Conservation (phyloP, 495 filamentous ascomycete genomes). For the Penicillium dipodomyicola region DNA sequence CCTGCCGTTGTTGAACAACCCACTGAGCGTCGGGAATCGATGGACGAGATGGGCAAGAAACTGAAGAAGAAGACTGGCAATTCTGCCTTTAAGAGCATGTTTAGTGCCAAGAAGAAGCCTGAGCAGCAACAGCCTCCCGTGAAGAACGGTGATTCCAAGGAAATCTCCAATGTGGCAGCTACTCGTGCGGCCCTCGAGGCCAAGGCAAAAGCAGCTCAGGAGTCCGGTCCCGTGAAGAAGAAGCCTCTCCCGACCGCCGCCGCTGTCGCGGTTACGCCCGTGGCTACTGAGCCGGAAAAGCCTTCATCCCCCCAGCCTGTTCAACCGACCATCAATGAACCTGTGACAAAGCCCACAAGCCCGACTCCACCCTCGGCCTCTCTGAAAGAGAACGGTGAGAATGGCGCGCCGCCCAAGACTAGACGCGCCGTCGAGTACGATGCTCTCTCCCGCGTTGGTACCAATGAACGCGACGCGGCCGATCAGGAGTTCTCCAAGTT, state of each 20-base stretch:
- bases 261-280: slow-evolving; percentile 12
- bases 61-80: slow-evolving; percentile 50
- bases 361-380: slow-evolving; percentile 4
- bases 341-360: slow-evolving; percentile 23
- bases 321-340: slow-evolving; percentile 14
- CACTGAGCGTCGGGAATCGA: slow-evolving; percentile 27
- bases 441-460: slow-evolving; percentile 58
- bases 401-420: slow-evolving; percentile 42
- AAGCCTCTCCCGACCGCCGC: slow-evolving; percentile 34
- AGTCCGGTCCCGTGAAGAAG: slow-evolving; percentile 35
- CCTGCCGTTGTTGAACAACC: slow-evolving; percentile 24
- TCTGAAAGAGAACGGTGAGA: slow-evolving; percentile 21
- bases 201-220: slow-evolving; percentile 42
- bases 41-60: slow-evolving; percentile 37
- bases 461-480: slow-evolving; percentile 63
- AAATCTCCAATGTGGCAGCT: slow-evolving; percentile 45
- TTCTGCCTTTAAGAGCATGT: slow-evolving; percentile 49
- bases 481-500: slow-evolving; percentile 77
- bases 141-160: slow-evolving; percentile 38
- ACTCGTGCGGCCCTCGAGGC: slow-evolving; percentile 51
- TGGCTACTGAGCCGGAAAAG: slow-evolving; percentile 17
- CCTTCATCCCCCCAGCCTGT: slow-evolving; percentile 19
- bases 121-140: slow-evolving; percentile 36
- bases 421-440: slow-evolving; percentile 51
- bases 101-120: slow-evolving; percentile 46